Base-by-base conservation (phyloP, 1,139 yeast species). In the Debaryomyces fabryi region DNA sequence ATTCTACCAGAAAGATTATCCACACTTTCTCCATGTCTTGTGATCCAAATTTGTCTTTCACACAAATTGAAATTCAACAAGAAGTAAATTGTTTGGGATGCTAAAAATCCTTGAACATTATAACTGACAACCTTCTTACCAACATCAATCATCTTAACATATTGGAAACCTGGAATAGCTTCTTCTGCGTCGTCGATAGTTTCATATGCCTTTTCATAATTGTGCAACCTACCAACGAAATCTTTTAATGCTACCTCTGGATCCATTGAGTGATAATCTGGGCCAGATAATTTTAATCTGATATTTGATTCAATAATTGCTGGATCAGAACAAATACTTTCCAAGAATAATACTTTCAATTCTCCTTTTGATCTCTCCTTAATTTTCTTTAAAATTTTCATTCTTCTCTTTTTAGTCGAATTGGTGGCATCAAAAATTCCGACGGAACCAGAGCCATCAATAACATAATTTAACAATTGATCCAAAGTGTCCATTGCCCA, bases 401-500 rank as follows among this genome's bases (percentile, higher is more conserved):
- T 70, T 53, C 98, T 76, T 52, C 98, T 78, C 10, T 74, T 76
- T 49, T 82, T 83, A 1, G 97, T 93, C 2, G 97, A 88, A 65
- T 93, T 93, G 4, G 96, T 91, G 1, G 98, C 98, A 68, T 93
- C 99, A 60, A 93, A 86, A 13, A 93, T 90, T 2, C 97, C 99
- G 12, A 92, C 97, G 3, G 92, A 85, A 2, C 98, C 98, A 29
- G 85, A 82, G 0, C 92, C 96, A 24, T 81, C 78, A 46, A 90
- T 67, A 5, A 93, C 81, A 65, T 88, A 92, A 58, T 90, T 95
- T 35, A 93, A 74, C 52, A 93, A 69, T 60, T 87, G 88, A 52
- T 90, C 96, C 50, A 93, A 72, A 0, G 98, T 93, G 56, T 92
- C 97, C 84, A 88, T 85, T 0, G 99, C 99, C 97, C 98, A 92